These are phyloP conservation scores for Sisymbrium altissimum DNA, from an alignment of 345 rosid genomes.

Conservation along the genomic window DNA sequence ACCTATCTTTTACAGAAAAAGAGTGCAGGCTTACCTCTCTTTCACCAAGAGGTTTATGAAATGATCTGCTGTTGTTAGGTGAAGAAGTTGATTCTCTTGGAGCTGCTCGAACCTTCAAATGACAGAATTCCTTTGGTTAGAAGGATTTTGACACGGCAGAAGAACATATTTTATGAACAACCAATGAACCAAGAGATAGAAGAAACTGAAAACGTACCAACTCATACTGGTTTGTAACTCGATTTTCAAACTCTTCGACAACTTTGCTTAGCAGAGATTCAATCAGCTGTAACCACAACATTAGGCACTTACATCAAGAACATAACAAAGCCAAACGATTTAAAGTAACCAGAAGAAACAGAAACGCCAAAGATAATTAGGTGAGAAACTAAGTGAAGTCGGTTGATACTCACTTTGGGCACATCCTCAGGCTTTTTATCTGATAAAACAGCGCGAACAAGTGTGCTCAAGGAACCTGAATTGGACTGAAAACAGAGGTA, in stretches of 20 bases:
- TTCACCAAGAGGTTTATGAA: slow-evolving; percentile 43
- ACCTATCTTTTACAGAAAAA: neutral
- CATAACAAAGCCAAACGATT: slow-evolving; percentile 1
- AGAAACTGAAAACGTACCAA: slow-evolving; percentile 45
- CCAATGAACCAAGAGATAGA: neutral
- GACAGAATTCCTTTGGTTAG: slow-evolving; percentile 19
- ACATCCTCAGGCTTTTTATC: slow-evolving; percentile 88
- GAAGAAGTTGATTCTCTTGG: slow-evolving; percentile 43
- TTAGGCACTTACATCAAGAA: slow-evolving; percentile 18
- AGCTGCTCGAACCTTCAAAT: slow-evolving; percentile 45
- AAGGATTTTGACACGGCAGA: neutral
- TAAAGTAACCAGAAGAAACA: slow-evolving; percentile 7
- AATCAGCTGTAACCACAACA: slow-evolving; percentile 56
- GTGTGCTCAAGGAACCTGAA: slow-evolving; percentile 61
- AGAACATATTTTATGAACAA: neutral
- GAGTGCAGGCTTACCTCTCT: slow-evolving; percentile 47
- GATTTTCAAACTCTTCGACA: slow-evolving; percentile 80
- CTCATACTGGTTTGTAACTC: slow-evolving; percentile 62
- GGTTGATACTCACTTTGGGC: slow-evolving; percentile 51
- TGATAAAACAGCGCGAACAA: slow-evolving; percentile 66
- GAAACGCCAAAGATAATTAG: neutral
- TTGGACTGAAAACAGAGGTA: slow-evolving; percentile 37
- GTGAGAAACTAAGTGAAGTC: neutral
- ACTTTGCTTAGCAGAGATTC: slow-evolving; percentile 89
- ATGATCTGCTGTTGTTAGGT: slow-evolving; percentile 43